Evolutionary conservation across 352 stramenopile genomes (phyloP).

Genomic region (Globisporangium rhizosaccharum): DNA sequence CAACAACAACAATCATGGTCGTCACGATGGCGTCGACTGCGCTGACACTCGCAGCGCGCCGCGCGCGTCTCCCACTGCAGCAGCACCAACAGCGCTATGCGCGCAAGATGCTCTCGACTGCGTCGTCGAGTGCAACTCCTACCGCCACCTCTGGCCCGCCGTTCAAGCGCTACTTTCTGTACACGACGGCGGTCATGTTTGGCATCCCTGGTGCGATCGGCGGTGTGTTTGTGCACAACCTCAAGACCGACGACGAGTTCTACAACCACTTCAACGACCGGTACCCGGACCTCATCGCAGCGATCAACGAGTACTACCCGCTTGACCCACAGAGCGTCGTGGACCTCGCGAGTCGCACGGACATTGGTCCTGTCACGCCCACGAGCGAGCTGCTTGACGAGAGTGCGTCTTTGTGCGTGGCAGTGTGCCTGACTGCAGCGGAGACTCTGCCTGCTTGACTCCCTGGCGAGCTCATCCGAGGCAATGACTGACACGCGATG

Average conservation of each 20-base stretch:
- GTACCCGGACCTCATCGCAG: constrained; percentile 69
- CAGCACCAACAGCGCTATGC: neutral
- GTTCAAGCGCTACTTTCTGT: constrained; percentile 69
- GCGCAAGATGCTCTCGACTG: constrained; percentile 15
- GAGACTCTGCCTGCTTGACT: too few relatives aligned
- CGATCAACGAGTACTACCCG: constrained; percentile 60
- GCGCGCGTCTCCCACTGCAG: neutral
- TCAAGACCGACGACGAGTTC: constrained; percentile 78
- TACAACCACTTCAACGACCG: constrained; percentile 81
- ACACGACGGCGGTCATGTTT: constrained; percentile 78
- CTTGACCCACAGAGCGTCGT: constrained; percentile 36
- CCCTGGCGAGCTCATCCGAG: too few relatives aligned
- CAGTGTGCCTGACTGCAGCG: neutral
- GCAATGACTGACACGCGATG: neutral
- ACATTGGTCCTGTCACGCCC: constrained; percentile 59
- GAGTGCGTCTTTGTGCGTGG: constrained; percentile 31
- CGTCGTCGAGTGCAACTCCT: neutral
- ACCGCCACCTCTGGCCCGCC: constrained; percentile 20
- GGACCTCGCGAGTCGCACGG: constrained; percentile 46
- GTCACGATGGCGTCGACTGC: neutral
- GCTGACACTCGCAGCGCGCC: too few relatives aligned
- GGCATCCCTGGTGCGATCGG: constrained; percentile 57
- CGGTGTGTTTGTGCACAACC: constrained; percentile 78
- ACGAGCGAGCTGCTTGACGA: constrained; percentile 55
- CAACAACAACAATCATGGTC: neutral